Percentiles rank a stretch among this genome's conserved stretches.
These are phyloP conservation scores for Citrus australasica DNA, from an alignment of 345 rosid species.

Conservation along the genomic window DNA sequence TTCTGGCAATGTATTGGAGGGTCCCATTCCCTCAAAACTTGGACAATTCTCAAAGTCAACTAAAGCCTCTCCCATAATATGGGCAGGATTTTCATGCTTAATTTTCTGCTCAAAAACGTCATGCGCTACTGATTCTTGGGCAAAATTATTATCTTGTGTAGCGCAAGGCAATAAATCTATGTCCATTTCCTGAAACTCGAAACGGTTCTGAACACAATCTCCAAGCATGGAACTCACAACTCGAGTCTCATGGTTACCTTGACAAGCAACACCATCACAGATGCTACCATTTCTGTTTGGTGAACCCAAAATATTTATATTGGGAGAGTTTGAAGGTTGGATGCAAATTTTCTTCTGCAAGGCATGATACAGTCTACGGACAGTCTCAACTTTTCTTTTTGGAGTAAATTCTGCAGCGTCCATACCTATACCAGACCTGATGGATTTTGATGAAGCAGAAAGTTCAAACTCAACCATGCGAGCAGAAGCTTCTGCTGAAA, in stretches of 20 bases:
- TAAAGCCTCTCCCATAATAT: conserved; percentile 7
- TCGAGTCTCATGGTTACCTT: conserved; percentile 5
- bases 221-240: conserved; percentile 14
- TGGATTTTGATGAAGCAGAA: conserved; percentile 26
- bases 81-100: conserved; percentile 8
- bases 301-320: conserved; percentile 9
- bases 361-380: conserved; percentile 28
- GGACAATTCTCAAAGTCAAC: conserved; percentile 17
- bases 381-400: conserved; percentile 40
- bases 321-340: conserved; percentile 5
- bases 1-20: conserved; percentile 15
- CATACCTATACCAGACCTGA: conserved; percentile 21
- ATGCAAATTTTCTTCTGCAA: conserved; percentile 28
- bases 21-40: conserved; percentile 17
- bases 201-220: conserved; percentile 13
- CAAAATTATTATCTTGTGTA: conserved; percentile 4
- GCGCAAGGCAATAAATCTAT: background rate
- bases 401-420: conserved; percentile 19
- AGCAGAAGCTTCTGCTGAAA: conserved; percentile 77
- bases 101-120: conserved; percentile 6
- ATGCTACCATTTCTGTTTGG: conserved; percentile 6
- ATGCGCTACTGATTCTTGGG: background rate
- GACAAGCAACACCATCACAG: background rate
- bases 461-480: conserved; percentile 66
- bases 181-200: conserved; percentile 16